phyloP scores from a whole-genome alignment of 116 monocot genomes.

The Thalassia testudinum region DNA sequence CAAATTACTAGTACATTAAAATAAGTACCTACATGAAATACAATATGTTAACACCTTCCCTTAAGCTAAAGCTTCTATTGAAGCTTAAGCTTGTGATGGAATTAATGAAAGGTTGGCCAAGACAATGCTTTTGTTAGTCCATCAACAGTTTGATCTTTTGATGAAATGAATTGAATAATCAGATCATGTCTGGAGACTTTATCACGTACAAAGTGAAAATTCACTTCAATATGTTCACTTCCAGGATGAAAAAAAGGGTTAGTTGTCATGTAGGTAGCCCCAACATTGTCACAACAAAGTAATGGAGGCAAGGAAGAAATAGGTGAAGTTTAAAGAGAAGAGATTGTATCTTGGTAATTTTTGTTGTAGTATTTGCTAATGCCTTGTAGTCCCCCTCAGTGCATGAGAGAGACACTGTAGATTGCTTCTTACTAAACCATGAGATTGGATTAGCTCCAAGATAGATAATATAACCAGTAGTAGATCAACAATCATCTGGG shows the following conservation, averaged over 20 bases:
- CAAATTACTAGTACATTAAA: no score
- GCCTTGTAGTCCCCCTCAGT: neutral
- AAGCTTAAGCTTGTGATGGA: no score
- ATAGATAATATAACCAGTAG: neutral
- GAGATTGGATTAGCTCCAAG: neutral
- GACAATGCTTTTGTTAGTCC: no score
- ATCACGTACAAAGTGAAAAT: no score
- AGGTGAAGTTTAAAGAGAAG: neutral
- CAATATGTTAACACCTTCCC: no score
- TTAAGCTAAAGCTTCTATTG: no score
- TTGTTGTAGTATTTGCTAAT: neutral
- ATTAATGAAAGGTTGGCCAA: no score
- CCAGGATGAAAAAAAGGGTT: conserved; percentile 7
- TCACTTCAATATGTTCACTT: no score
- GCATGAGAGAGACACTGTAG: neutral
- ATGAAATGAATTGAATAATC: no score
- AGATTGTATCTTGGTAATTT: neutral
- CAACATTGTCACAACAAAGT: conserved; percentile 2
- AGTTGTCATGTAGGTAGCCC: neutral
- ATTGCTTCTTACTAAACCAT: neutral
- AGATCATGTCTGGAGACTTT: no score
- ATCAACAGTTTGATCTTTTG: no score
- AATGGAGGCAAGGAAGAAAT: neutral
- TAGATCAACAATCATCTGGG: neutral
- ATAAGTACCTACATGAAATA: no score